A percentile compares a stretch with the other conserved stretches of the same genome.
These are phyloP conservation scores for Haberlea rhodopensis DNA, from an alignment of 257 asterid genomes.

Conservation along the genomic window DNA sequence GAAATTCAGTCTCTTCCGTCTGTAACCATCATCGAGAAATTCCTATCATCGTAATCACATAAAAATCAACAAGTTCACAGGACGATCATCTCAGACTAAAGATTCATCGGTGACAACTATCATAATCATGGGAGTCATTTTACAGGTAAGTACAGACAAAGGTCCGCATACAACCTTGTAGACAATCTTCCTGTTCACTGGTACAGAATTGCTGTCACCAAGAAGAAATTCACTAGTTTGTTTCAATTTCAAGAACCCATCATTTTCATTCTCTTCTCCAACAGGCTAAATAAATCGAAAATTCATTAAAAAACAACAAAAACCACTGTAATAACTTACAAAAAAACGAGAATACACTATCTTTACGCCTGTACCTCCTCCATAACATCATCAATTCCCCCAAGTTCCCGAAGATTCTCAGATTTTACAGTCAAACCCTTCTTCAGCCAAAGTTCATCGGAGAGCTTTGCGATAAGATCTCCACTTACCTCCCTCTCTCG, in stretches of 20 bases:
- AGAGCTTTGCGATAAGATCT: constrained; percentile 67
- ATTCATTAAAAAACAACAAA: neutral
- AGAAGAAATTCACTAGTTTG: constrained; percentile 70
- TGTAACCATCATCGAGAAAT: constrained; percentile 59
- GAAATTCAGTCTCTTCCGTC: constrained; percentile 62
- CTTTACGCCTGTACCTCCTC: constrained; percentile 38
- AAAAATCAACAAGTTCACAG: constrained; percentile 16
- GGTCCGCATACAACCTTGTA: constrained; percentile 61
- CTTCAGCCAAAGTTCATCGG: constrained; percentile 62
- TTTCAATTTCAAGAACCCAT: constrained; percentile 78
- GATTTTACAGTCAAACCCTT: constrained; percentile 31
- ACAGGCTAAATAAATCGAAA: constrained; percentile 20
- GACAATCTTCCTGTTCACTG: constrained; percentile 72
- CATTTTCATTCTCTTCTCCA: constrained; percentile 48
- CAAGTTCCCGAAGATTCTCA: constrained; percentile 23
- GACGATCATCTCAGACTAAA: neutral
- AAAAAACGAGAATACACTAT: neutral
- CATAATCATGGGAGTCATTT: too few relatives aligned
- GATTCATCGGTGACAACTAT: constrained; percentile 2
- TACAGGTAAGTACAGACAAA: too few relatives aligned
- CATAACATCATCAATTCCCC: constrained; percentile 25
- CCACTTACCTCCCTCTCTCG: constrained; percentile 72
- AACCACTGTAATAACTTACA: too few relatives aligned
- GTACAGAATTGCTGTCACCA: constrained; percentile 61
- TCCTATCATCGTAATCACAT: constrained; percentile 49